A percentile compares a stretch with the other conserved stretches of the same genome.
Evolutionary conservation across 2,329 filamentous ascomycete species (phyloP).

Genomic region (Aspergillus sp.): DNA sequence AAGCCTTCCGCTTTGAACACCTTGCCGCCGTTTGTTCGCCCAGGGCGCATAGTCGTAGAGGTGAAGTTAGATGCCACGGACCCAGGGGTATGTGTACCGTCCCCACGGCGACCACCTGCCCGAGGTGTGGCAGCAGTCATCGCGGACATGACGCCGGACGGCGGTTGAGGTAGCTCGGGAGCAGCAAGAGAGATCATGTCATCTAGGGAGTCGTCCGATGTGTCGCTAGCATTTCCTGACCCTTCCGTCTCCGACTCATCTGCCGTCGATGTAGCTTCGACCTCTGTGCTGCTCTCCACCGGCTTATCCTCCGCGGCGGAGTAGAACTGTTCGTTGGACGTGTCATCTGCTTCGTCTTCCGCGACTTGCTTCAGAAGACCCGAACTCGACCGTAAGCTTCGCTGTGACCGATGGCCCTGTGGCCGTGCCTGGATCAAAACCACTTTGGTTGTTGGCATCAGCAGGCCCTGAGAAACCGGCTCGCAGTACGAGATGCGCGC

Average conservation of each 20-base stretch:
- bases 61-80: conserved; percentile 91
- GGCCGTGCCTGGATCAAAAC: conserved; percentile 65
- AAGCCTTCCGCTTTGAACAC: conserved; percentile 83
- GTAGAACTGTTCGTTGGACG: conserved; percentile 86
- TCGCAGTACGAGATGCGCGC: conserved; percentile 92
- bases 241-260: conserved; percentile 64
- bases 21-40: conserved; percentile 67
- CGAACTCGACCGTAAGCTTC: conserved; percentile 50
- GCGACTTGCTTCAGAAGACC: conserved; percentile 62
- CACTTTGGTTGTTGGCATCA: conserved; percentile 78
- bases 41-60: conserved; percentile 74
- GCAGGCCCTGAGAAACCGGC: conserved; percentile 83
- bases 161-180: conserved; percentile 74
- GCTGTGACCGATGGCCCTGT: conserved; percentile 44
- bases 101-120: conserved; percentile 68
- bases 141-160: conserved; percentile 76
- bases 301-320: conserved; percentile 81
- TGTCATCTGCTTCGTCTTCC: conserved; percentile 71
- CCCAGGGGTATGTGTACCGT: conserved; percentile 77
- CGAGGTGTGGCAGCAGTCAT: conserved; percentile 80
- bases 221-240: conserved; percentile 64
- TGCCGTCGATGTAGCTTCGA: conserved; percentile 56
- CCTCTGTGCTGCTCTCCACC: conserved; percentile 48
- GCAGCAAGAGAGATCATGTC: conserved; percentile 89
- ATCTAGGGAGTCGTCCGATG: conserved; percentile 89